A percentile compares a stretch with the other conserved stretches of the same genome.
Evolutionary conservation across 306 rosid genomes (phyloP).

Genomic region (Vigna hirtella): DNA sequence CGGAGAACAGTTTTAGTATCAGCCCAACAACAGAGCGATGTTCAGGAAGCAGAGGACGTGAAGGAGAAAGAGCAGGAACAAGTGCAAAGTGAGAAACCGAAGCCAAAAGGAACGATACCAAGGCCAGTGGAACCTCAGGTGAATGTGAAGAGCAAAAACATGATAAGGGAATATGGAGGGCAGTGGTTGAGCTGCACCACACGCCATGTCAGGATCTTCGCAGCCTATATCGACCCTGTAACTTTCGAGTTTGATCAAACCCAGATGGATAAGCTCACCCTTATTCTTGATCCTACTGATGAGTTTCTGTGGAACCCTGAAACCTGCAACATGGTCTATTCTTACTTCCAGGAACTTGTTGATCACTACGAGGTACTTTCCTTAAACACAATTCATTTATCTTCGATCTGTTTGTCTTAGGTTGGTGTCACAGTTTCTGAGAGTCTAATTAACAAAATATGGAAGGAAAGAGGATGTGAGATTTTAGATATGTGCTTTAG

Average conservation of each 20-base stretch:
- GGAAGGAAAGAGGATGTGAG: not conserved
- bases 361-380: slow-evolving; percentile 88
- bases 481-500: slow-evolving; percentile 25
- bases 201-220: slow-evolving; percentile 70
- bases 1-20: slow-evolving; percentile 52
- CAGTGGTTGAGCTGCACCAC: slow-evolving; percentile 61
- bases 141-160: slow-evolving; percentile 79
- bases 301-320: slow-evolving; percentile 93
- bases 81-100: slow-evolving; percentile 37
- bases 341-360: slow-evolving; percentile 94
- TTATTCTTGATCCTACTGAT: slow-evolving; percentile 85
- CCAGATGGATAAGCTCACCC: slow-evolving; percentile 93
- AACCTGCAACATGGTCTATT: slow-evolving; percentile 69
- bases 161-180: slow-evolving; percentile 91
- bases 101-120: slow-evolving; percentile 57
- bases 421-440: not conserved
- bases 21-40: slow-evolving; percentile 64
- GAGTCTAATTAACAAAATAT: not conserved
- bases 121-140: slow-evolving; percentile 86
- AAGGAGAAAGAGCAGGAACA: slow-evolving; percentile 43
- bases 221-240: slow-evolving; percentile 83
- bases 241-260: slow-evolving; percentile 91
- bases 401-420: not conserved
- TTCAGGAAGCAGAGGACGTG: slow-evolving; percentile 50
- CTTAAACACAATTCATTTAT: not conserved